These are phyloP conservation scores for Haplosporangium gracile DNA, from an alignment of 192 early-diverging fungal genomes.

Conservation along the genomic window DNA sequence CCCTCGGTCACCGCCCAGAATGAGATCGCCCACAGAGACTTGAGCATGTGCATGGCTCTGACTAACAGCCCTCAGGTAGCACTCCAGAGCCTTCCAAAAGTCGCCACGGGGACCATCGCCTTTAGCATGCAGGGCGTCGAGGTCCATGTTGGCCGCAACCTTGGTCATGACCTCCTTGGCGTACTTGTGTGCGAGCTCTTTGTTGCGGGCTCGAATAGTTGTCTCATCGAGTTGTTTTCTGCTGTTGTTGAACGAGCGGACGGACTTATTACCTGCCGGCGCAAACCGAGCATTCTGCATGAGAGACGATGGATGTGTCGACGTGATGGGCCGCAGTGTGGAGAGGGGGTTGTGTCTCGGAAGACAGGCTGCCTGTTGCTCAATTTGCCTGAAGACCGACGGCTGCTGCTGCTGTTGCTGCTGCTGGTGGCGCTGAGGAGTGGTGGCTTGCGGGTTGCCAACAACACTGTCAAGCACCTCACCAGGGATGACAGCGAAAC, in stretches of 20 bases:
- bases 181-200: background rate
- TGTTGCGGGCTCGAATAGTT: background rate
- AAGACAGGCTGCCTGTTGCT: background rate
- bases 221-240: background rate
- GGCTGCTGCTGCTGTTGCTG: background rate
- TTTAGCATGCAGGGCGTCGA: background rate
- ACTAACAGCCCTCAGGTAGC: background rate
- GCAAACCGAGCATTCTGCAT: background rate
- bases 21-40: background rate
- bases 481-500: background rate
- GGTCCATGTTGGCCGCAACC: background rate
- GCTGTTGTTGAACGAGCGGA: background rate
- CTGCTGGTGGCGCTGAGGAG: background rate
- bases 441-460: background rate
- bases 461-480: background rate
- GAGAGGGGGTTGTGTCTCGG: background rate
- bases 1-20: background rate
- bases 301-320: background rate
- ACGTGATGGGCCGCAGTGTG: background rate
- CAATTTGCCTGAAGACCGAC: background rate
- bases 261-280: background rate
- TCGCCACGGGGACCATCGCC: background rate
- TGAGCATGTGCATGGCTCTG: background rate
- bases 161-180: background rate
- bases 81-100: background rate